Percentiles rank a stretch among this genome's conserved stretches.
These are phyloP conservation scores for Phoma sp. DNA, from an alignment of 2,329 filamentous ascomycete species.

Conservation along the genomic window DNA sequence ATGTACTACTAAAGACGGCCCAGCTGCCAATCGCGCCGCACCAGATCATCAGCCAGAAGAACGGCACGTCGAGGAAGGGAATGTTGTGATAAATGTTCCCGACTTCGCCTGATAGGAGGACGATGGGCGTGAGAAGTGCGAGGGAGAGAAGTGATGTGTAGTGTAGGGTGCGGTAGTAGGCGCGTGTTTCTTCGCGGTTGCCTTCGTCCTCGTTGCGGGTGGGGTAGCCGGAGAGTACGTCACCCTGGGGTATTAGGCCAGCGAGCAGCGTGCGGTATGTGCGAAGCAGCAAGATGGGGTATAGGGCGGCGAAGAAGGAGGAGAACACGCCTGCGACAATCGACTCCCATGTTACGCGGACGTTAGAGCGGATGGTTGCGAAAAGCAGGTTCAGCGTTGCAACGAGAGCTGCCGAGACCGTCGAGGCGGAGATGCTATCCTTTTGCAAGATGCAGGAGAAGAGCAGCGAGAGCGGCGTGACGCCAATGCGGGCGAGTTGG, in stretches of 20 bases:
- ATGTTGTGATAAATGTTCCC: conserved; percentile 59
- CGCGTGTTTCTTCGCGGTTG: conserved; percentile 57
- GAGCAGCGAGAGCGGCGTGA: conserved; percentile 58
- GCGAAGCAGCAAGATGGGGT: conserved; percentile 59
- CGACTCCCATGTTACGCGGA: conserved; percentile 60
- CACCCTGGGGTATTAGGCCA: conserved; percentile 54
- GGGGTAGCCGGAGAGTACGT: conserved; percentile 52
- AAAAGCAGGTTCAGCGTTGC: conserved; percentile 61
- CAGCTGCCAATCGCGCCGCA: conserved; percentile 58
- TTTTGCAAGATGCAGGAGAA: conserved; percentile 57
- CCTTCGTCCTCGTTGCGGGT: conserved; percentile 37
- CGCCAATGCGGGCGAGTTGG: conserved; percentile 60
- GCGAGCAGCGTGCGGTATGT: conserved; percentile 59
- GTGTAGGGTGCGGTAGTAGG: conserved; percentile 61
- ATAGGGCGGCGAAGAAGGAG: conserved; percentile 60
- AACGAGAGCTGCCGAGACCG: conserved; percentile 59
- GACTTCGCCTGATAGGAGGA: conserved; percentile 59
- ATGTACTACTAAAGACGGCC: conserved; percentile 58
- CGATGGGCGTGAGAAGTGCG: conserved; percentile 57
- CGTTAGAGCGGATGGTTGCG: conserved; percentile 55
- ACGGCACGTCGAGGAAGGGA: conserved; percentile 63
- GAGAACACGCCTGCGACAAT: conserved; percentile 61
- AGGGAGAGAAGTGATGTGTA: conserved; percentile 61
- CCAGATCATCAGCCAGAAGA: conserved; percentile 62
- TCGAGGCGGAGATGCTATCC: conserved; percentile 56